These are phyloP conservation scores for Penicillium sp. DNA, from an alignment of 2,329 filamentous ascomycete species.

Conservation along the genomic window DNA sequence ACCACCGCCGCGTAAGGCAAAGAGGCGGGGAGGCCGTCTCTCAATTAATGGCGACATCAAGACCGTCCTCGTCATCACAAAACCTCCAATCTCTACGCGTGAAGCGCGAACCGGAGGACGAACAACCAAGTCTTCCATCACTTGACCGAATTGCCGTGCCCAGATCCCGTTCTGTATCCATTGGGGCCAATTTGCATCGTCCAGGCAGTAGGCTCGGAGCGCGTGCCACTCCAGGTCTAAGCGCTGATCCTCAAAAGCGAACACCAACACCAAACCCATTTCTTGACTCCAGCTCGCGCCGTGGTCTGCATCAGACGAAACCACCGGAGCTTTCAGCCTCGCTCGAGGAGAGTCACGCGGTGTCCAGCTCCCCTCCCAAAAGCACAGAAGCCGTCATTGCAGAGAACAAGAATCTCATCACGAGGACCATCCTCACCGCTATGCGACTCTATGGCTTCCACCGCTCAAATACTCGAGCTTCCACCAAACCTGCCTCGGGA, in stretches of 20 bases:
- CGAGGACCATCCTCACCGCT: conserved; percentile 41
- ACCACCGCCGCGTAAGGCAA: conserved; percentile 39
- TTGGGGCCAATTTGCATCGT: conserved; percentile 25
- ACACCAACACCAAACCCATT: conserved; percentile 25
- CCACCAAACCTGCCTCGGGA: conserved; percentile 10
- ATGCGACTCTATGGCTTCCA: conserved; percentile 43
- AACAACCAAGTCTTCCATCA: conserved; percentile 19
- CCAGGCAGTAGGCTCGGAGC: conserved; percentile 16
- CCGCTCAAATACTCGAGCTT: conserved; percentile 26
- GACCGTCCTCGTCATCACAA: conserved; percentile 27
- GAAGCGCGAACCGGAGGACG: conserved; percentile 36
- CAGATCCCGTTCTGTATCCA: conserved; percentile 33
- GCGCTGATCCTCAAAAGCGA: conserved; percentile 20
- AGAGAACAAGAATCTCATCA: conserved; percentile 40
- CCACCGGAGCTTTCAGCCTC: conserved; percentile 18
- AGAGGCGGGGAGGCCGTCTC: conserved; percentile 39
- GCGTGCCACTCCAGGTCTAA: conserved; percentile 8
- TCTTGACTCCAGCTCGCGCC: conserved; percentile 18
- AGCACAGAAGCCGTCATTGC: conserved; percentile 29
- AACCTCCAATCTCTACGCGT: conserved; percentile 30
- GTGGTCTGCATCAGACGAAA: conserved; percentile 6
- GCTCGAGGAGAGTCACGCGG: conserved; percentile 12
- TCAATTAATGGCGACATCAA: conserved; percentile 35
- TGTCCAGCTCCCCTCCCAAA: conserved; percentile 22
- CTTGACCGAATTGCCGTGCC: conserved; percentile 28